These are phyloP conservation scores for Globisporangium mamillatum DNA, from an alignment of 352 stramenopile genomes.

Conservation along the genomic window DNA sequence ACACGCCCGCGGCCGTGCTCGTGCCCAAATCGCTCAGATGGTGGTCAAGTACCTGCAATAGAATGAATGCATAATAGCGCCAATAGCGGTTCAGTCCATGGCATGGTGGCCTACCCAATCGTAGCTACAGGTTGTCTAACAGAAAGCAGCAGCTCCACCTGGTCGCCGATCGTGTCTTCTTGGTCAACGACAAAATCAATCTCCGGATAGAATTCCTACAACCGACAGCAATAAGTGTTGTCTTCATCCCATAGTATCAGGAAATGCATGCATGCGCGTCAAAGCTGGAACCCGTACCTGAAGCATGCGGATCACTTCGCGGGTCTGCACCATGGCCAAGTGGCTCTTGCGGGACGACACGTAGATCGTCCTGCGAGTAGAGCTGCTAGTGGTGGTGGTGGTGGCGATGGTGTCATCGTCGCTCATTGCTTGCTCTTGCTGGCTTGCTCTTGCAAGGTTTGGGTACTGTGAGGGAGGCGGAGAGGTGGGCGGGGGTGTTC, in stretches of 20 bases:
- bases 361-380: slow-evolving; percentile 56
- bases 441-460: not conserved
- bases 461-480: no score
- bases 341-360: slow-evolving; percentile 87
- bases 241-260: not conserved
- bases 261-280: no score
- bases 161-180: slow-evolving; percentile 80
- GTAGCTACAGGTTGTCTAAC: not conserved
- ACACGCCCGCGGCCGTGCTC: slow-evolving; percentile 66
- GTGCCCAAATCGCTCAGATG: slow-evolving; percentile 77
- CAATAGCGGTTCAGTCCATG: not conserved
- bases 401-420: not conserved
- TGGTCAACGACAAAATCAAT: slow-evolving; percentile 77
- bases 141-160: slow-evolving; percentile 21
- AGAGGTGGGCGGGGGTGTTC: not conserved
- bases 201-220: slow-evolving; percentile 50
- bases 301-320: slow-evolving; percentile 80
- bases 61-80: not conserved
- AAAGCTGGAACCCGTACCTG: slow-evolving; percentile 20
- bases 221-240: not conserved
- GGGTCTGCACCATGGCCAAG: slow-evolving; percentile 86
- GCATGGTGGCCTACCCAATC: no score
- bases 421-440: not conserved
- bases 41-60: slow-evolving; percentile 48
- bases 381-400: no score